phyloP scores from a whole-genome alignment of 2,329 filamentous ascomycete species.

The Neofusicoccum cordaticola region DNA sequence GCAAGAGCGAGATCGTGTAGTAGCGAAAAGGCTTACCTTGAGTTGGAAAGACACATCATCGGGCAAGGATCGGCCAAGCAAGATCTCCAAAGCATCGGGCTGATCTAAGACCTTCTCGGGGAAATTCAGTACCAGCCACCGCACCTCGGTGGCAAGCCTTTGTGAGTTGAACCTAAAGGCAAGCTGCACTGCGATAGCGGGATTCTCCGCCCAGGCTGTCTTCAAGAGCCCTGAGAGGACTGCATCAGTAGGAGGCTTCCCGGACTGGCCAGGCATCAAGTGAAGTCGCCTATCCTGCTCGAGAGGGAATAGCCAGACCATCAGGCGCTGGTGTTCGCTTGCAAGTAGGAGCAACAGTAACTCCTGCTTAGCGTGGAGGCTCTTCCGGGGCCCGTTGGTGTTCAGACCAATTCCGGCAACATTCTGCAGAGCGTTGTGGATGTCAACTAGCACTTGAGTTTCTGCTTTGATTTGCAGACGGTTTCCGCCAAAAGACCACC shows the following conservation, averaged over 20 bases:
- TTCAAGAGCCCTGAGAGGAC: constrained; percentile 64
- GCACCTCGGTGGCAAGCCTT: constrained; percentile 70
- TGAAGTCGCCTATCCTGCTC: constrained; percentile 59
- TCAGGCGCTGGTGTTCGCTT: constrained; percentile 78
- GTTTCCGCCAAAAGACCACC: constrained; percentile 95
- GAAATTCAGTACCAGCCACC: constrained; percentile 75
- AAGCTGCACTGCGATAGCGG: constrained; percentile 84
- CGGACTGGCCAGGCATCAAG: constrained; percentile 44
- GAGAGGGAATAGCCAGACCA: constrained; percentile 86
- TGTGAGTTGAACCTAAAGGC: constrained; percentile 73
- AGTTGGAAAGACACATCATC: constrained; percentile 79
- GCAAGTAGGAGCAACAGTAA: constrained; percentile 77
- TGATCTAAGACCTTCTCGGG: constrained; percentile 80
- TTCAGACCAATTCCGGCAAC: constrained; percentile 59
- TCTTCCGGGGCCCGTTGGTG: constrained; percentile 54
- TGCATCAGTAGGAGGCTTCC: constrained; percentile 41
- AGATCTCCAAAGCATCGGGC: constrained; percentile 76
- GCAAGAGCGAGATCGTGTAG: too few species aligned
- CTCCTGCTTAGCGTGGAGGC: constrained; percentile 74
- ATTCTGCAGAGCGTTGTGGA: constrained; percentile 63
- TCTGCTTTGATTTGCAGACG: constrained; percentile 91
- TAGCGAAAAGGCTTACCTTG: constrained; percentile 44
- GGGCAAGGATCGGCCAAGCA: constrained; percentile 75
- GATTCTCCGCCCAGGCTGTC: constrained; percentile 83
- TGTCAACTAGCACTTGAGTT: constrained; percentile 74